Evolutionary conservation across 2,329 filamentous ascomycete genomes (phyloP), one percentile per base, ranked within the genome.

Genomic region (Sarocladium kiliense): DNA sequence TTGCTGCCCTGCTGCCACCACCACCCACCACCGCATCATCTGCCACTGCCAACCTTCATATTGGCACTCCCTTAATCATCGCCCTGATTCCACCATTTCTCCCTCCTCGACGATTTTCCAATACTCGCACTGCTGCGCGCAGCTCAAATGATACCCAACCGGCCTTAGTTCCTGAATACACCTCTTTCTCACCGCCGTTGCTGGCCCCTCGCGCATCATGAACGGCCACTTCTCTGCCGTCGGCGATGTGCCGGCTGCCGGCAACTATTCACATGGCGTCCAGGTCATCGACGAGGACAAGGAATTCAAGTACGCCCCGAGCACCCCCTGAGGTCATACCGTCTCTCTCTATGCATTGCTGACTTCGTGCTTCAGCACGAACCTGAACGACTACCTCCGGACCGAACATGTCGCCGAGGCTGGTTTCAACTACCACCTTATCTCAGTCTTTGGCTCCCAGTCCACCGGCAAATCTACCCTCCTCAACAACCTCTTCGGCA

Each of bases 351-450:
- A 21, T 21, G 27, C 53, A 9, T 23, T 55, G 41, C 61, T 64
- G 55, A 65, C 58, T 44, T 19, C 25, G 37, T 39, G n/a, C 27
- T 32, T 14, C 41, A 96, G 91, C 73, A 74, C 83, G 56, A 84
- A 89, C 65, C 77, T 99, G 65, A 87, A 86, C 65, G 83, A 85
- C 57, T 99, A 99, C 71, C 84, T 99, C 62, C 81, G 83, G 62
- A 76, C 85, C 61, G 89, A 91, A 69, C 80, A 88, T 66, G 85
- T 96, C 63, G 88, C 91, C 63, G 85, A 89, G 58, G 86, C 92
- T 60, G 94, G 94, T 67, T 99, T 99, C 83, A 96, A 97, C 77
- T 99, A 99, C 76, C 94, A 99, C 74, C 84, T 99, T 68, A 97
- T 99, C 69, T 97, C 93, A 66, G 94, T 99, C 66, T 99, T 99